Evolutionary conservation across 345 rosid genomes (phyloP), one percentile per base, ranked within the genome.

Genomic region (Mangifera indica): DNA sequence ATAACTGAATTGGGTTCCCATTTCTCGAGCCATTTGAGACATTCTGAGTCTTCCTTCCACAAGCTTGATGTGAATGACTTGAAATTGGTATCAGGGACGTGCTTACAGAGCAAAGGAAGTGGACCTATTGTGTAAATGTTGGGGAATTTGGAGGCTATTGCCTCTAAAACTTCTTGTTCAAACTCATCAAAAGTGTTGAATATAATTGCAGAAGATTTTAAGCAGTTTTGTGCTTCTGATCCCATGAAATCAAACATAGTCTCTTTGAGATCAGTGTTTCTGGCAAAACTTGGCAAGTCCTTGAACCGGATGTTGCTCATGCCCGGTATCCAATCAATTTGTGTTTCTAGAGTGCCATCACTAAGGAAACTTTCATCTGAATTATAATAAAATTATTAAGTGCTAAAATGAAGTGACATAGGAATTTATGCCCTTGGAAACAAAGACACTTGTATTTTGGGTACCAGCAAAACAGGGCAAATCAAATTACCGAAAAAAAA

Each of bases 51-150:
- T 64, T 78, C 78, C 48, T 70, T 74, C 81, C 78, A 78, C 10
- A 78, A 65, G 42, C 72, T 74, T 2, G 73, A 60, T 6, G 59
- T 21, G 1, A 55, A 11, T 2, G 74, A 60, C 54, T 29, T 46
- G 24, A 46, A 15, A 10, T 60, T 10, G 40, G 6, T 56, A 0
- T 22, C 58, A 0, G 25, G 13, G 9, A 73, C 14, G 11, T 71
- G 62, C 54, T 54, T 57, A 10, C 17, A 42, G 10, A 75, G 76
- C 49, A 79, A 42, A 1, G 65, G 66, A 22, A 74, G 66, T 5
- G 78, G 78, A 34, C 78, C 81, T 2, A 74, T 56, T 5, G 81
- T 67, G 67, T 61, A 79, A 25, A 79, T 79, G 22, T 66, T 70
- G 11, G 74, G 82, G 25, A 71, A 71, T 56, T 10, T 66, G 14